Percentiles rank a stretch among this genome's conserved stretches.
phyloP scores from a whole-genome alignment of 345 rosid genomes.

The Brassica napus region DNA sequence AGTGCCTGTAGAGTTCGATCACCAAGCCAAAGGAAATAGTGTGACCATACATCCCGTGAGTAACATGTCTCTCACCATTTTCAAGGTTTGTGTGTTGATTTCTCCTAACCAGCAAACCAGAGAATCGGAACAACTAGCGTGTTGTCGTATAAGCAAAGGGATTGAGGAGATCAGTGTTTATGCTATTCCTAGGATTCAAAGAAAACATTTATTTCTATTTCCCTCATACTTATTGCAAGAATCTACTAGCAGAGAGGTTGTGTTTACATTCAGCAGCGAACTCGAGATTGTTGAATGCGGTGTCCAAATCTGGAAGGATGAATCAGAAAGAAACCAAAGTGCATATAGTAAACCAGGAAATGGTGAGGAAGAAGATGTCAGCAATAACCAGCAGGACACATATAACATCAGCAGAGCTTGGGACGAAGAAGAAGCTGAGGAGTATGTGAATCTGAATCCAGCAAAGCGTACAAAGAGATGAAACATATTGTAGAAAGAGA shows the following conservation, averaged over 20 bases:
- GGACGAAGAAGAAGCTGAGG: not conserved
- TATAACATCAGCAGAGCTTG: constrained; percentile 4
- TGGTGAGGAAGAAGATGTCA: not conserved
- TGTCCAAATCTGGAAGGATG: constrained; percentile 4
- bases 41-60: not conserved
- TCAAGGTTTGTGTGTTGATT: not conserved
- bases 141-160: not conserved
- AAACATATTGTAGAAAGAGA: not conserved
- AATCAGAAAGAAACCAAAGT: constrained; percentile 1
- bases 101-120: not conserved
- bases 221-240: not conserved
- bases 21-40: not conserved
- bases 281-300: constrained; percentile 3
- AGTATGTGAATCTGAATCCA: not conserved
- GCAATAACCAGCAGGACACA: constrained; percentile 1
- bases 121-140: not conserved
- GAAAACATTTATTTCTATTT: not conserved
- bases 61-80: not conserved
- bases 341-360: not conserved
- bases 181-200: not conserved
- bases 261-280: not conserved
- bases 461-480: not conserved
- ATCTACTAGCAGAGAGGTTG: not conserved
- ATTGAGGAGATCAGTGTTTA: not conserved
- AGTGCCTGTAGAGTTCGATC: not conserved